Conservation (phyloP, 2,329 filamentous ascomycete genomes). For the Stagonosporopsis rhizophila region DNA sequence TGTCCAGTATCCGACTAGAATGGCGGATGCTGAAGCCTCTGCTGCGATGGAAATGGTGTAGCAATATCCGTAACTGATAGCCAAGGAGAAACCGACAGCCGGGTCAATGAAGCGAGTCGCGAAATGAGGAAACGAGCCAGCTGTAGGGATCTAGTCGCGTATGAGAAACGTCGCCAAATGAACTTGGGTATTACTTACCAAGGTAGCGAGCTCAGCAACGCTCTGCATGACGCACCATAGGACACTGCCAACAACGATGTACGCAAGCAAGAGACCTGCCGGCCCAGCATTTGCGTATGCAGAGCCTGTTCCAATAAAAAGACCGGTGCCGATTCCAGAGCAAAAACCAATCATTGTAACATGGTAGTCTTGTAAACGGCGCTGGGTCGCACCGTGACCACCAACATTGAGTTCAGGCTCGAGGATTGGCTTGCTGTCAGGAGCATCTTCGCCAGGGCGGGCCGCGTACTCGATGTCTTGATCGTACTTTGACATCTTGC, state of each 20-base stretch:
- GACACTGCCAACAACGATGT: conserved; percentile 60
- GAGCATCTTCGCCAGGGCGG: conserved; percentile 9
- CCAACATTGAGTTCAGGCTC: conserved; percentile 30
- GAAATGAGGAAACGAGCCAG: conserved; percentile 67
- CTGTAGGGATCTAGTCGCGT: conserved; percentile 31
- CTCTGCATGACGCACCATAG: conserved; percentile 68
- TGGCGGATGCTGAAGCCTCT: conserved; percentile 54
- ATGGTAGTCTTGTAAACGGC: conserved; percentile 27
- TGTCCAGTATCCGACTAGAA: conserved; percentile 47
- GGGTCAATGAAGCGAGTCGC: conserved; percentile 70
- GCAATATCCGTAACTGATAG: conserved; percentile 55
- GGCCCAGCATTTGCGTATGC: conserved; percentile 48
- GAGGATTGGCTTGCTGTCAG: conserved; percentile 26
- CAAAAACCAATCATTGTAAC: conserved; percentile 33
- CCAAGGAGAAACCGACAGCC: conserved; percentile 63
- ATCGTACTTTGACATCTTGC: conserved; percentile 20
- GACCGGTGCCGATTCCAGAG: conserved; percentile 29
- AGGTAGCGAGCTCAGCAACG: conserved; percentile 65
- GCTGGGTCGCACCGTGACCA: conserved; percentile 28
- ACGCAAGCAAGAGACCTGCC: conserved; percentile 63
- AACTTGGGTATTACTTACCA: conserved; percentile 15
- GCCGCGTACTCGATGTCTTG: conserved; percentile 25
- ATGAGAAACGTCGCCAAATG: neutral
- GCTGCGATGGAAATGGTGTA: conserved; percentile 57
- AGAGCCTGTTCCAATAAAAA: conserved; percentile 30